Conservation (phyloP, 2,329 filamentous ascomycete species). For the Epichloe scottii region DNA sequence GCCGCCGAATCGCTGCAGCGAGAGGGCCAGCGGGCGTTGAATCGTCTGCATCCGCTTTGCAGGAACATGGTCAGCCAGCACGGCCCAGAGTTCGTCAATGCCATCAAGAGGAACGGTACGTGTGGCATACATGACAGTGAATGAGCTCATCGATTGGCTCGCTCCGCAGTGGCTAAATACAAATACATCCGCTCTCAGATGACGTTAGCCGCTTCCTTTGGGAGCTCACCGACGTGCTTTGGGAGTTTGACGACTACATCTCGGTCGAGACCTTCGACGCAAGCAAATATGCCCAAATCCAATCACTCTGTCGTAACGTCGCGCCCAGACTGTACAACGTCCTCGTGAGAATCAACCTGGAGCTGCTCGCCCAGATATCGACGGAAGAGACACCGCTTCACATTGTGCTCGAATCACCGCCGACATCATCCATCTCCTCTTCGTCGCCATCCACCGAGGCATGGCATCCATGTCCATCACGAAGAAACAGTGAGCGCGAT, state of each 20-base stretch:
- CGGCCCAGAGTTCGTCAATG: slow-evolving; percentile 35
- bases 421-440: not conserved
- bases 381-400: slow-evolving; percentile 8
- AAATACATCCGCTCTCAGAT: slow-evolving; percentile 20
- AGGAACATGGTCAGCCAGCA: slow-evolving; percentile 35
- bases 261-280: slow-evolving; percentile 36
- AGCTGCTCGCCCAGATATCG: slow-evolving; percentile 18
- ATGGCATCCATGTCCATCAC: not conserved
- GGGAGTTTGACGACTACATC: slow-evolving; percentile 44
- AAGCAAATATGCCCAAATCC: slow-evolving; percentile 34
- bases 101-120: slow-evolving; percentile 36
- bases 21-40: slow-evolving; percentile 36
- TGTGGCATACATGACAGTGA: not conserved
- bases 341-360: slow-evolving; percentile 40
- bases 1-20: slow-evolving; percentile 33
- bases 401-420: slow-evolving; percentile 7
- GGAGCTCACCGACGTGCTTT: slow-evolving; percentile 36
- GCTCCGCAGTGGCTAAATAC: not conserved
- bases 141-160: too few relatives aligned
- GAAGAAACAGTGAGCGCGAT: not conserved
- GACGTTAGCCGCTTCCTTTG: slow-evolving; percentile 35
- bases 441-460: not conserved
- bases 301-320: slow-evolving; percentile 34
- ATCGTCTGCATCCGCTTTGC: slow-evolving; percentile 39
- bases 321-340: slow-evolving; percentile 37